Percentiles rank a stretch among this genome's conserved stretches.
Evolutionary conservation across 495 filamentous ascomycete genomes (phyloP).

Genomic region (Pyronema omphalodes): DNA sequence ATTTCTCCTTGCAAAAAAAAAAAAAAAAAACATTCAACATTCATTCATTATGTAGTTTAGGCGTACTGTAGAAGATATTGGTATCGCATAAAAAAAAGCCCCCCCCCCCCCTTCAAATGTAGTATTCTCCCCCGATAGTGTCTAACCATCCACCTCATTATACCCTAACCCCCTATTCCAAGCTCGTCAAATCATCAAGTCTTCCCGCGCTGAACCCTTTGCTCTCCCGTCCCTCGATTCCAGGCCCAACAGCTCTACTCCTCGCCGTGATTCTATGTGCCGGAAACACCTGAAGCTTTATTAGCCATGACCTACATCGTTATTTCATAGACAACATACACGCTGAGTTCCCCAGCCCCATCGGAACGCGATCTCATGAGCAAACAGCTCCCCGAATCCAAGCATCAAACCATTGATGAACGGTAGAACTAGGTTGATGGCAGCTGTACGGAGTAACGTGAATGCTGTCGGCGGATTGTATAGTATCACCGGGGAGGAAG

Average conservation of each 20-base stretch:
- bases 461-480: conserved; percentile 78
- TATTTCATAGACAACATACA: conserved; percentile 34
- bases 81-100: not conserved
- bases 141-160: too few species aligned
- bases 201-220: not conserved
- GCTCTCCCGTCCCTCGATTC: conserved; percentile 35
- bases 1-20: not conserved
- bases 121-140: not conserved
- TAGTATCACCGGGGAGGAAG: conserved; percentile 43
- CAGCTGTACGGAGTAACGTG: conserved; percentile 68
- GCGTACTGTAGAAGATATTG: not conserved
- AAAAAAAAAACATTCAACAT: too few species aligned
- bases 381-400: conserved; percentile 89
- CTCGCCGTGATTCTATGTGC: conserved; percentile 32
- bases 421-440: conserved; percentile 84
- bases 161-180: conserved; percentile 11
- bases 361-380: conserved; percentile 83
- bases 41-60: too few species aligned
- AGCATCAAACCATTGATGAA: conserved; percentile 98
- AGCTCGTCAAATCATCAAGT: conserved; percentile 13
- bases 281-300: conserved; percentile 41
- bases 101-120: not conserved
- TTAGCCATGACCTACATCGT: not conserved
- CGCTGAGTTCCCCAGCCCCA: conserved; percentile 86
- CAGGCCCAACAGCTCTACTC: conserved; percentile 38